Evolutionary conservation across 208 protist genomes (phyloP), one percentile per base, ranked within the genome.

Genomic region (Wallacemonas rigidus): DNA sequence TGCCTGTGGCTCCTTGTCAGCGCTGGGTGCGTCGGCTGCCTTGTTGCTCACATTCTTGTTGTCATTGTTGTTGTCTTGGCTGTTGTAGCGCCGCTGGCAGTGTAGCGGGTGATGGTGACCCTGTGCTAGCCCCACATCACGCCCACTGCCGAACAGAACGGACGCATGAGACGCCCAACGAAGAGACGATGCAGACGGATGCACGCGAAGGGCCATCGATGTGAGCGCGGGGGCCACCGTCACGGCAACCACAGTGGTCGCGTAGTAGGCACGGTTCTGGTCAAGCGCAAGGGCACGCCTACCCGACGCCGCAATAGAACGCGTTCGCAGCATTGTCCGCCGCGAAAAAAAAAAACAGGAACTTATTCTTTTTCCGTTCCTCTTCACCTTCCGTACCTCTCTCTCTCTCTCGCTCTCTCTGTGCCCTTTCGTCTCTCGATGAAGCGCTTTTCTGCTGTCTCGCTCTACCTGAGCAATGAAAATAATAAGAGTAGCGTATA

Each of bases 51-150:
- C 36, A 50, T 71, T 45, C 61, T 67, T 48, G 39, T 62, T 67
- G 55, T 67, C 40, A 57, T 65, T 48, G 69, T 38, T 48, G 55
- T 57, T 51, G 55, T 9, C 15, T 40, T 67, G 41, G 55, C 69
- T 39, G 50, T 67, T 51, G 75, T 75, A 75, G 67, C 75, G 75
- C 15, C 41, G 48, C 41, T 57, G 43, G 47, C 35, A 65, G 50
- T 61, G 48, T 44, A 61, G 43, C 63, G 56, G 9, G 63, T 7
- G n/a, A 55, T 2, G 3, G 51, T 26, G 26, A 26, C 26, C 26
- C 26, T 26, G 26, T 0, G 35, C 7, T 40, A 57, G 50, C 40
- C 38, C 15, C 8, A 26, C 26, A 0, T 26, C 26, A 26, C 26
- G 26, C 26, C 60, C 17, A 72, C 5, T 8, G 56, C 0, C 45